Evolutionary conservation across 2,329 filamentous ascomycete species (phyloP), one percentile per base, ranked within the genome.

Genomic region (Sporothrix curviconia): DNA sequence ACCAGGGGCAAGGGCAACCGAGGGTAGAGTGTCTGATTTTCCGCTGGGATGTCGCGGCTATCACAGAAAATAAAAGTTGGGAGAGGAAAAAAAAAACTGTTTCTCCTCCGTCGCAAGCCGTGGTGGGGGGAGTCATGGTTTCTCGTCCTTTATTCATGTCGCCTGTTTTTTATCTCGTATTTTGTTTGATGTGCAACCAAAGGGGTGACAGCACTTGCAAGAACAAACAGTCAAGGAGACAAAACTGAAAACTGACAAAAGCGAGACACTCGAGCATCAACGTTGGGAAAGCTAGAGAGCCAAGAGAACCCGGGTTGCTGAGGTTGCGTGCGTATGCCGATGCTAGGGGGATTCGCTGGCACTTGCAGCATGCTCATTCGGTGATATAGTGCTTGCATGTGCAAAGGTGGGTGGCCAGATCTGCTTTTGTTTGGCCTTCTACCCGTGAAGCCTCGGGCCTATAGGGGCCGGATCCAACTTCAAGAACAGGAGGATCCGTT

Each of bases 31-130:
- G 50, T 56, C 36, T 34, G 52, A 49, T 36, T 54, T 42, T 30
- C 39, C 25, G 25, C 25, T 22, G 36, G 46, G 53, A 53, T 39
- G 47, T 30, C 53, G 57, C 59, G 62, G 59, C 60, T 57, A 57
- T 55, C 43, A 42, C 14, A 8, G 12, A 15, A 43, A 57, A 43
- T 24, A 30, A 37, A 52, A 39, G 40, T 15, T 22, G 39, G 24
- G 34, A 39, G 15, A 56, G 14, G 28, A 28, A 37, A 12, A 28
- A 30, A 7, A 36, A 34, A 54, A 14, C 32, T 39, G 11, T n/a
- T 7, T 42, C 51, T 43, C 14, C 44, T 34, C 51, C 28, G 37
- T 28, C 22, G 25, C 15, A 43, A 44, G 17, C 25, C 37, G 25
- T 42, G 17, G 50, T 53, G 37, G n/a, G n/a, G n/a, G n/a, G 25